Percentiles rank a stretch among this genome's conserved stretches.
Conservation (phyloP, 805 yeast species). For the Saccharomyces eubayanus region DNA sequence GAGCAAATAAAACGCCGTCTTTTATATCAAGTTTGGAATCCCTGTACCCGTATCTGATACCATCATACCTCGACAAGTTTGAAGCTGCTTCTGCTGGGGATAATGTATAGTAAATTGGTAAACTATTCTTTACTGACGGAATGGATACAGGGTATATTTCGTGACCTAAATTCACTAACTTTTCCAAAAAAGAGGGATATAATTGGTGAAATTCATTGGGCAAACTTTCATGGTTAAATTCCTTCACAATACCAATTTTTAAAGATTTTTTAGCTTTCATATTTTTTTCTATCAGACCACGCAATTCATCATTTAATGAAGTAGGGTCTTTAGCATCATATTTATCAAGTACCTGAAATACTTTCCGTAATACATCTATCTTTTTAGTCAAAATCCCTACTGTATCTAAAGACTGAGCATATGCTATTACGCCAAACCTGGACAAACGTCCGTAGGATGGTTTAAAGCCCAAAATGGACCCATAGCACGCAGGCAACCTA, state of each 20-base stretch:
- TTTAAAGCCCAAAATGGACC: constrained; percentile 79
- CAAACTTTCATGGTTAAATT: constrained; percentile 52
- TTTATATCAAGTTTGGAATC: constrained; percentile 29
- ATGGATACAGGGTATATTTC: constrained; percentile 56
- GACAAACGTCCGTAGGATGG: constrained; percentile 91
- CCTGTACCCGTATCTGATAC: constrained; percentile 71
- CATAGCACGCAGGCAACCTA: constrained; percentile 82
- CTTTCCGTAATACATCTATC: constrained; percentile 37
- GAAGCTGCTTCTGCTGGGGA: constrained; percentile 94
- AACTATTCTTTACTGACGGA: constrained; percentile 55
- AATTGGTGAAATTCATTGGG: constrained; percentile 37
- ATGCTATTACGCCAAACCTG: constrained; percentile 84
- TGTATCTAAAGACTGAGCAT: constrained; percentile 91
- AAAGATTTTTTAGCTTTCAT: constrained; percentile 19
- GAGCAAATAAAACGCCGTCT: constrained; percentile 39
- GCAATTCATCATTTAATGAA: constrained; percentile 33
- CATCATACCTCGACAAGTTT: constrained; percentile 83
- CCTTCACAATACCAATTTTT: constrained; percentile 66
- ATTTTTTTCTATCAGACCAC: constrained; percentile 22
- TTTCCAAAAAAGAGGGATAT: constrained; percentile 41
- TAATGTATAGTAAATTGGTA: constrained; percentile 79
- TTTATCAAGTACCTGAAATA: constrained; percentile 48
- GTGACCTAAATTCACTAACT: constrained; percentile 40
- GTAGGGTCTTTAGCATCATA: constrained; percentile 79
- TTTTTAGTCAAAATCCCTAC: constrained; percentile 71